Evolutionary conservation across 2,329 filamentous ascomycete genomes (phyloP), one percentile per base, ranked within the genome.

Genomic region (Alternaria gansuensis): DNA sequence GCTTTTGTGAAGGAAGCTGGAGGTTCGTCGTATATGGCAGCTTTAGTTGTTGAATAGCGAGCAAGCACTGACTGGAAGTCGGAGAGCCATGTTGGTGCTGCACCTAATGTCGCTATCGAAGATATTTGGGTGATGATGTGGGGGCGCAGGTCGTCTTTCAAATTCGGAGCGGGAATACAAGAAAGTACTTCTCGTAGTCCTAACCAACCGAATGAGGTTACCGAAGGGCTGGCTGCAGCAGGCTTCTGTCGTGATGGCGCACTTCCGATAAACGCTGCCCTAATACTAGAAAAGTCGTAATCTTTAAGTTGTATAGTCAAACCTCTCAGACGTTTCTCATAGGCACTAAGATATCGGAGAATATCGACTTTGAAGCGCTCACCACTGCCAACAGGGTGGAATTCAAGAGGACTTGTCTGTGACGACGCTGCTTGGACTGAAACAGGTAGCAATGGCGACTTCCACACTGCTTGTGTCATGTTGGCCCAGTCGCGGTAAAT

Each of bases 401-500:
- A 10, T 40, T 14, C 23, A 13, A 37, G 7, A 34, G 48, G 13
- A 5, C 61, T 49, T 26, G 34, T 2, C 37, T 51, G 54, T 11
- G 14, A 29, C 4, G 34, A 24, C 2, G 46, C 9, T 31, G 17
- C 50, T 8, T 36, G 4, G 64, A 66, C 5, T 69, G 57, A 9
- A 4, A 85, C 76, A 0, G 90, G 88, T 1, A 96, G 84, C 1
- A 85, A 72, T 0, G 91, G 91, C 0, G 91, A 94, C 49, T 80
- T 82, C 93, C 93, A 97, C 5, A 91, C 85, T 1, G 87, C 92
- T 74, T 97, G 92, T 0, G 88, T 90, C 90, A 96, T 91, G 67
- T 95, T 95, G 1, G 82, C 85, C 93, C 93, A 97, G 75, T 97
- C 93, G 54, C 88, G 87, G 4, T 83, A 72, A n/a, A 96, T 94